Conservation (phyloP, 805 yeast species). For the Teunomyces panamensis region DNA sequence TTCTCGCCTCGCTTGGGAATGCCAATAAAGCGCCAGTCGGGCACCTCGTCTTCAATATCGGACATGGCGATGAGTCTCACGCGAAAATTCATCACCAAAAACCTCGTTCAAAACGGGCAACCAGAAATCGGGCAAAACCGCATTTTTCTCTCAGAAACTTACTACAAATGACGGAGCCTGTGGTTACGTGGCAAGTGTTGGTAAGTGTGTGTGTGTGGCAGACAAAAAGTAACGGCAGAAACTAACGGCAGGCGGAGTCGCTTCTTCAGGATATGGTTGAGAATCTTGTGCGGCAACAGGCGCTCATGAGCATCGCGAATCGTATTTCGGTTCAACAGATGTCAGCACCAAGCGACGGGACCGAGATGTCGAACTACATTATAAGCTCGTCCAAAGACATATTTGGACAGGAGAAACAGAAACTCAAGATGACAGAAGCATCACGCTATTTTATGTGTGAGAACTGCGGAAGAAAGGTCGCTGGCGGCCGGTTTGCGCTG, state of each 20-base stretch:
- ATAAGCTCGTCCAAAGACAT: slow-evolving; percentile 36
- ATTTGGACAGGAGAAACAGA: slow-evolving; percentile 48
- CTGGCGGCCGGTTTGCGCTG: slow-evolving; percentile 89
- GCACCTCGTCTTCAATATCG: slow-evolving; percentile 44
- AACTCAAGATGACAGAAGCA: slow-evolving; percentile 43
- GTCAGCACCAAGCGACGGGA: slow-evolving; percentile 8
- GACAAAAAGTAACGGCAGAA: background rate
- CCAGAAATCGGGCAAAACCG: too few species aligned
- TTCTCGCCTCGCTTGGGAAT: slow-evolving; percentile 79
- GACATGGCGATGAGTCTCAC: slow-evolving; percentile 2
- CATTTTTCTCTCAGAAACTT: background rate
- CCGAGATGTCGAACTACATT: slow-evolving; percentile 6
- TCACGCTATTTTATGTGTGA: slow-evolving; percentile 69
- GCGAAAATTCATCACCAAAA: too few species aligned
- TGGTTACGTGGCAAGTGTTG: slow-evolving; percentile 19
- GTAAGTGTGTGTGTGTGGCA: slow-evolving; percentile 11
- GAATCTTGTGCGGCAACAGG: slow-evolving; percentile 30
- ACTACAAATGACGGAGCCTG: slow-evolving; percentile 11
- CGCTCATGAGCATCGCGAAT: slow-evolving; percentile 22
- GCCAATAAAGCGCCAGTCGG: slow-evolving; percentile 48
- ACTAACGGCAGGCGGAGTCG: slow-evolving; percentile 34
- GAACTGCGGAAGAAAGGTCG: slow-evolving; percentile 81
- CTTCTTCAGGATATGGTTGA: slow-evolving; percentile 32
- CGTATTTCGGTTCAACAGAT: slow-evolving; percentile 17
- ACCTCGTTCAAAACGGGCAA: too few species aligned